These are phyloP conservation scores for Jatropha multifida DNA, from an alignment of 441 rosid genomes.

Conservation along the genomic window DNA sequence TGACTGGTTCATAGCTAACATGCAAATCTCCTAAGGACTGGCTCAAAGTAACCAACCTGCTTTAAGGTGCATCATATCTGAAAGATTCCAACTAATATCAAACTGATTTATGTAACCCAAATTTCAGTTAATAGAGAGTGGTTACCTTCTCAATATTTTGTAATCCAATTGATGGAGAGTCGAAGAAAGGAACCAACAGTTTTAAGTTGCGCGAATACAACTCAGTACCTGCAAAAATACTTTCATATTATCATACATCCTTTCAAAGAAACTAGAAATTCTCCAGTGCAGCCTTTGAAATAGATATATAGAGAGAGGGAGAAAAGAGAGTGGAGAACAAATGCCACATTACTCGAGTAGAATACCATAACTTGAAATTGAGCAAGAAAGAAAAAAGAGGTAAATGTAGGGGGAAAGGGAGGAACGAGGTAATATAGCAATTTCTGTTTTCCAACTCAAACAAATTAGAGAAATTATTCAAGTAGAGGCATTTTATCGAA, in stretches of 20 bases:
- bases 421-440: too few relatives aligned
- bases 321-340: too few relatives aligned
- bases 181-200: conserved; percentile 84
- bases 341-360: too few relatives aligned
- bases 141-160: conserved; percentile 64
- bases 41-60: background rate
- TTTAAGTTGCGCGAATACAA: conserved; percentile 73
- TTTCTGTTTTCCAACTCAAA: too few relatives aligned
- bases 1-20: background rate
- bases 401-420: too few relatives aligned
- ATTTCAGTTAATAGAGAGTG: conserved; percentile 12
- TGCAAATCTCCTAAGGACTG: background rate
- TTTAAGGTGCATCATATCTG: background rate
- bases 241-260: background rate
- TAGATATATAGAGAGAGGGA: too few relatives aligned
- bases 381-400: background rate
- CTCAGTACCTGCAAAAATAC: conserved; percentile 44
- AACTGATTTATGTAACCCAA: background rate
- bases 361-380: background rate
- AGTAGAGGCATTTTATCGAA: conserved; percentile 10
- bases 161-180: conserved; percentile 63
- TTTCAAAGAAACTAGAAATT: background rate
- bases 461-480: background rate
- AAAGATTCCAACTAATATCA: background rate
- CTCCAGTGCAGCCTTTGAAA: background rate